A percentile compares a stretch with the other conserved stretches of the same genome.
These are phyloP conservation scores for Daldinia childiae DNA, from an alignment of 495 filamentous ascomycete genomes.

Conservation along the genomic window DNA sequence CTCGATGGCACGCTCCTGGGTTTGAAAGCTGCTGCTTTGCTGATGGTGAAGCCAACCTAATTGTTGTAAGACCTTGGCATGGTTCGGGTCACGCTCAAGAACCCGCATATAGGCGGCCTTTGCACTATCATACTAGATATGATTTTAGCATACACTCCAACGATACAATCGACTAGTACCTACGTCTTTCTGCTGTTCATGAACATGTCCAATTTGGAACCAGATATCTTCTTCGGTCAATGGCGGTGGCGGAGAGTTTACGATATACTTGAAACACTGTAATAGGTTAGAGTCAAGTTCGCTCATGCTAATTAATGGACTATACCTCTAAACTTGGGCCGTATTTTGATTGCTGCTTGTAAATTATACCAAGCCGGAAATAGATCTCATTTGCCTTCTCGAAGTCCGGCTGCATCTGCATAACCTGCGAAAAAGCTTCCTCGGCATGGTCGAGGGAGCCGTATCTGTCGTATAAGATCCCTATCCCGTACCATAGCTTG, in stretches of 20 bases:
- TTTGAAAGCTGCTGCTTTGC: slow-evolving; percentile 85
- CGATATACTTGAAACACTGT: slow-evolving; percentile 98
- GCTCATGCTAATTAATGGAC: slow-evolving; percentile 26
- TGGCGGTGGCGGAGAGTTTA: slow-evolving; percentile 89
- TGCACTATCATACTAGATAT: slow-evolving; percentile 82
- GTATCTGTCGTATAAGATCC: slow-evolving; percentile 96
- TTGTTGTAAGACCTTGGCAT: slow-evolving; percentile 98
- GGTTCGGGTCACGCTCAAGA: slow-evolving; percentile 92
- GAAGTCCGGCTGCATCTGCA: slow-evolving; percentile 98
- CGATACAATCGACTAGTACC: slow-evolving; percentile 50
- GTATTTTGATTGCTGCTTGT: slow-evolving; percentile 98
- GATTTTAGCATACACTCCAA: slow-evolving; percentile 39
- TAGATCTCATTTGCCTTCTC: slow-evolving; percentile 99
- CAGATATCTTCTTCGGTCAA: slow-evolving; percentile 98
- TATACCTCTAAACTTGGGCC: slow-evolving; percentile 87
- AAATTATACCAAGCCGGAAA: slow-evolving; percentile 97
- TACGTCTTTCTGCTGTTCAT: slow-evolving; percentile 99
- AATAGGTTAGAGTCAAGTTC: slow-evolving; percentile 39
- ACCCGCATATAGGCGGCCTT: slow-evolving; percentile 93
- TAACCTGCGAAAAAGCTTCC: slow-evolving; percentile 97
- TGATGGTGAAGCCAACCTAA: slow-evolving; percentile 98
- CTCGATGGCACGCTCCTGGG: slow-evolving; percentile 95
- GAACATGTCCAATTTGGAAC: slow-evolving; percentile 99
- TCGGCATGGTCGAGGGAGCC: slow-evolving; percentile 97
- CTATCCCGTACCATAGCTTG: slow-evolving; percentile 98